A percentile compares a stretch with the other conserved stretches of the same genome.
Conservation (phyloP, 495 filamentous ascomycete genomes). For the Aspergillus leporis region DNA sequence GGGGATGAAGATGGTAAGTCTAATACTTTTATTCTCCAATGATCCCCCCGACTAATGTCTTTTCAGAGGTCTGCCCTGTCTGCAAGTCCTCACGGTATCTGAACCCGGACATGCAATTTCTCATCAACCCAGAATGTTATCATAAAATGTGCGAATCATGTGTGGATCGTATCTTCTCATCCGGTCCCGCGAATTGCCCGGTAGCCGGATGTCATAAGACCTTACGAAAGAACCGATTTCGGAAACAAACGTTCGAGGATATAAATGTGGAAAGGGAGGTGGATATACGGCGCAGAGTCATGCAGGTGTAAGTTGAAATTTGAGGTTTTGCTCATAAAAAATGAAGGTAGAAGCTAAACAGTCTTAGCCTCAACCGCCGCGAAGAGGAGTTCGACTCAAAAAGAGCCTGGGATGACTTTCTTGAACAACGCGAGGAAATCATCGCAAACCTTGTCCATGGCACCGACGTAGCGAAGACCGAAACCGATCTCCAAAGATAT, state of each 20-base stretch:
- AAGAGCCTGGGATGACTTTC: constrained; percentile 85
- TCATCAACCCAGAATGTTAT: constrained; percentile 97
- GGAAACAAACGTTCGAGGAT: constrained; percentile 86
- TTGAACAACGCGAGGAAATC: constrained; percentile 87
- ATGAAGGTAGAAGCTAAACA: not conserved
- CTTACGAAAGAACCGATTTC: constrained; percentile 79
- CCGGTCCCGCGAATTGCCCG: constrained; percentile 86
- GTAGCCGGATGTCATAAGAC: constrained; percentile 84
- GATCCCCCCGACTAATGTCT: constrained; percentile 19
- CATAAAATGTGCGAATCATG: constrained; percentile 97
- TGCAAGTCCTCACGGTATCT: constrained; percentile 96
- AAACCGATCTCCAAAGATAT: constrained; percentile 66
- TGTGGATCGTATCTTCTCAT: constrained; percentile 90
- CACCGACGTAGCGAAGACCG: constrained; percentile 66
- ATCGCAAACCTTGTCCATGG: constrained; percentile 83
- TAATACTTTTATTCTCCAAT: not conserved
- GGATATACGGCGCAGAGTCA: constrained; percentile 81
- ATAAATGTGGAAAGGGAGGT: constrained; percentile 90
- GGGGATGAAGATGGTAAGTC: constrained; percentile 55
- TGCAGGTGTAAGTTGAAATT: constrained; percentile 54
- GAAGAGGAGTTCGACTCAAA: constrained; percentile 89
- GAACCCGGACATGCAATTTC: constrained; percentile 88
- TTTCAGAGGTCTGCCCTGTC: constrained; percentile 84
- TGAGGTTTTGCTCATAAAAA: no score
- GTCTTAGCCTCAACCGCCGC: constrained; percentile 69